Evolutionary conservation across 2,329 filamentous ascomycete genomes (phyloP), one percentile per base, ranked within the genome.

Genomic region (Atkinsonella hypoxylon): DNA sequence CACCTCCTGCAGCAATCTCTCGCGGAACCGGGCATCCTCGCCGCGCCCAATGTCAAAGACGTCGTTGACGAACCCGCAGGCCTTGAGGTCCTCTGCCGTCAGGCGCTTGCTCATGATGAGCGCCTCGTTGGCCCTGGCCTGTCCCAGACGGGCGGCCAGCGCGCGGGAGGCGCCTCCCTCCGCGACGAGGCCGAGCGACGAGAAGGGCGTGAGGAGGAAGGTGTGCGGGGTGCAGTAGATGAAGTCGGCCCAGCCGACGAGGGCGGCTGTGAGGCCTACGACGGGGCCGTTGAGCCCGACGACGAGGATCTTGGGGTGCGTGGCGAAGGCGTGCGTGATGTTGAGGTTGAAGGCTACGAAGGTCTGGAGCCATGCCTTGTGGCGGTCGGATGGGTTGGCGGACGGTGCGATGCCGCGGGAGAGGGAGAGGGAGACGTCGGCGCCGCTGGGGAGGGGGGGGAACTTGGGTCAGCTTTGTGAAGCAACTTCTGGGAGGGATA

Each of bases 231-330:
- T 76, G 63, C 79, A 83, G 74, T 97, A 97, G 65, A 97, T 79
- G 72, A 97, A 97, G 73, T 97, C 93, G 22, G 87, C 87, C 66
- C 88, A 86, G 30, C 83, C 83, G 52, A 89, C 73, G 0, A 97
- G 70, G 0, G 91, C 90, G 1, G 91, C 93, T 2, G 85, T 87
- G 32, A 97, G 82, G 6, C 93, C 93, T 49, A 98, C 77, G 11
- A 83, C 89, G 6, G 93, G 93, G 3, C 91, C 93, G 70, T 97
- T 97, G 57, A 97, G 82, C 0, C 88, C 93, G 0, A 84, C 83
- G 53, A 97, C 79, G 22, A 97, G 85, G 68, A 97, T 86, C 72
- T 97, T 96, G 59, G 89, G 87, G 70, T 97, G 93, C 13, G 82
- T 83, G 73, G 93, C 90, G 73, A 97, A 95, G 59, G 89, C 84